phyloP scores from a whole-genome alignment of 2,329 filamentous ascomycete genomes.

The Rosellinia necatrix region DNA sequence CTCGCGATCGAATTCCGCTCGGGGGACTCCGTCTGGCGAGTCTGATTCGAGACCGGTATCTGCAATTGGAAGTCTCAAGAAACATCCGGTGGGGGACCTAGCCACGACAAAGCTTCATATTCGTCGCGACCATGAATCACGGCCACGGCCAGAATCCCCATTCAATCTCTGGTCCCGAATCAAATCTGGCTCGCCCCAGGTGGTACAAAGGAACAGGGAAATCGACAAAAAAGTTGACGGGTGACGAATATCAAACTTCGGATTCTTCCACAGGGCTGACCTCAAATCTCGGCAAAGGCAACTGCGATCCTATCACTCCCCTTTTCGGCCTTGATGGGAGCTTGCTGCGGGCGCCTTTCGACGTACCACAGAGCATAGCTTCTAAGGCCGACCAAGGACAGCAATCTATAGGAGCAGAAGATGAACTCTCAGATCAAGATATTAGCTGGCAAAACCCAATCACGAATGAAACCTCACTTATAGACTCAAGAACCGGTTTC shows the following conservation, averaged over 20 bases:
- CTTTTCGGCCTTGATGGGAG: constrained; percentile 34
- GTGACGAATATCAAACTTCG: neutral
- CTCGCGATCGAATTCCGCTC: neutral
- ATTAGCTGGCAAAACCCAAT: constrained; percentile 65
- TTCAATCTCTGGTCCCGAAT: constrained; percentile 46
- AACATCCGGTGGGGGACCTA: constrained; percentile 31
- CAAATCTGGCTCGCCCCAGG: constrained; percentile 40
- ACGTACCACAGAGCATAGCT: neutral
- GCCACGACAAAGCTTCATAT: constrained; percentile 42
- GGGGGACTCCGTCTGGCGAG: constrained; percentile 18
- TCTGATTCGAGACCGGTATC: constrained; percentile 16
- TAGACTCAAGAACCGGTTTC: constrained; percentile 64
- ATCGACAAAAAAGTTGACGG: neutral
- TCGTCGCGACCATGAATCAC: constrained; percentile 46
- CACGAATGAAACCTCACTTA: constrained; percentile 54
- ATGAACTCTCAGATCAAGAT: constrained; percentile 34
- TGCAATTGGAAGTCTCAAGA: neutral
- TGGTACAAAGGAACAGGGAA: constrained; percentile 18
- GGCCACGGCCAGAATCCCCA: constrained; percentile 36
- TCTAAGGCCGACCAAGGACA: constrained; percentile 1
- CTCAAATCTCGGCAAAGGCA: neutral
- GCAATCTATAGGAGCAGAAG: neutral
- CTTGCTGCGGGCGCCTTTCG: constrained; percentile 34
- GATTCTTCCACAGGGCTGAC: neutral
- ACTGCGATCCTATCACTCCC: constrained; percentile 19